Evolutionary conservation across 768 basidiomycete genomes (phyloP).

Genomic region (Macrolepiota albuminosa): DNA sequence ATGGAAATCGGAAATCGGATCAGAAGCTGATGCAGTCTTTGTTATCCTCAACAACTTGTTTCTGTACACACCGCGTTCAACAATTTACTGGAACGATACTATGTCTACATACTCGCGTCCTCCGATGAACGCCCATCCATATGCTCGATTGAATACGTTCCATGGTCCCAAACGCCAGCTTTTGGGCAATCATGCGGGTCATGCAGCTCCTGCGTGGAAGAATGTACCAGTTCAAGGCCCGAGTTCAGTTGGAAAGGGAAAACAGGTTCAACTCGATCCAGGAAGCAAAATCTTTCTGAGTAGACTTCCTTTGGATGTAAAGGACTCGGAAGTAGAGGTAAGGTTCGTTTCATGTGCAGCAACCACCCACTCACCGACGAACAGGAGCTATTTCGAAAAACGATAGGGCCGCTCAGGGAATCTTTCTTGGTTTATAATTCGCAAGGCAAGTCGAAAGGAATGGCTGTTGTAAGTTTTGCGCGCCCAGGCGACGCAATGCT

Average conservation of each 20-base stretch:
- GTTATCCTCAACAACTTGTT: background rate
- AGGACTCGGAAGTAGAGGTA: conserved; percentile 65
- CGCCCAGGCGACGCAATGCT: conserved; percentile 56
- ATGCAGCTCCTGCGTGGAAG: conserved; percentile 61
- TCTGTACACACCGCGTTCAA: background rate
- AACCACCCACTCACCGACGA: background rate
- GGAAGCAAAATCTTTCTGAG: conserved; percentile 70
- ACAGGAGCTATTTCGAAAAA: conserved; percentile 73
- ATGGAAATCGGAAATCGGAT: conserved; percentile 1
- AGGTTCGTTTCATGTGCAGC: conserved; percentile 13
- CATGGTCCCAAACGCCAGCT: conserved; percentile 52
- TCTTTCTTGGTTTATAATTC: conserved; percentile 71
- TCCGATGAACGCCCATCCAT: conserved; percentile 18
- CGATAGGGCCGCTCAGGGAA: conserved; percentile 69
- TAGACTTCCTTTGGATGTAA: conserved; percentile 62
- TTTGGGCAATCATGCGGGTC: conserved; percentile 52
- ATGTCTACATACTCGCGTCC: conserved; percentile 1
- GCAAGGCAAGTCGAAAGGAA: conserved; percentile 71
- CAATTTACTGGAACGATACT: background rate
- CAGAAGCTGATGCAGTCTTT: background rate
- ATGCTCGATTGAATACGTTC: conserved; percentile 39
- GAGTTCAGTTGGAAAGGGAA: conserved; percentile 26
- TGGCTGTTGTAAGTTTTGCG: conserved; percentile 71
- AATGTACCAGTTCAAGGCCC: conserved; percentile 19
- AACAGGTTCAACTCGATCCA: conserved; percentile 20